phyloP scores from a whole-genome alignment of 192 early-diverging fungal species.

The Chytriomyces hyalinus region DNA sequence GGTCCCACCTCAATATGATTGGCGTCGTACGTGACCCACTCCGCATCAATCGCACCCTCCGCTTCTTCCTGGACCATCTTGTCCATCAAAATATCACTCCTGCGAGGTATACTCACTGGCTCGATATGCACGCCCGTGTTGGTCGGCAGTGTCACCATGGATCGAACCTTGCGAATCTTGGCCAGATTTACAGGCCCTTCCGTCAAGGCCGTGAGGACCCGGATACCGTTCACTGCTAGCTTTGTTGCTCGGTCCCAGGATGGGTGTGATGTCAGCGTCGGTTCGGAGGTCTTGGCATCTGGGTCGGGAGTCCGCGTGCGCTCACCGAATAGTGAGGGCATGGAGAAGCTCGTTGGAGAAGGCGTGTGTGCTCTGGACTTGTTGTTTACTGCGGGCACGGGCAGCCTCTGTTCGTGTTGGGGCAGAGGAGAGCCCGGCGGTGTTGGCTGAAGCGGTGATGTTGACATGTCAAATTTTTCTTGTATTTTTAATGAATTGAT shows the following conservation, averaged over 20 bases:
- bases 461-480: no score
- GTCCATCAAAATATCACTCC: constrained; percentile 24
- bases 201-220: constrained; percentile 1
- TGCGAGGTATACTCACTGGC: constrained; percentile 7
- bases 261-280: not conserved
- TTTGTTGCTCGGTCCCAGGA: constrained; percentile 25
- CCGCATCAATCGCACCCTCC: constrained; percentile 34
- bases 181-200: constrained; percentile 24
- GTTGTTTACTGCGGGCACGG: no score
- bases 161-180: constrained; percentile 14
- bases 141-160: constrained; percentile 23
- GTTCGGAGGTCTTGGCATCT: no score
- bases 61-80: constrained; percentile 32
- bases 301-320: no score
- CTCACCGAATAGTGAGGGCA: no score
- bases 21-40: constrained; percentile 38
- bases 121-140: constrained; percentile 17
- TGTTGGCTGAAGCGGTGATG: no score
- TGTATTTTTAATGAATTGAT: no score
- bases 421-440: no score
- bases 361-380: no score
- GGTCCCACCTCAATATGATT: not conserved
- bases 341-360: no score
- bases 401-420: no score
- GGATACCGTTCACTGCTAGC: constrained; percentile 28